A percentile compares a stretch with the other conserved stretches of the same genome.
Evolutionary conservation across 257 asterid genomes (phyloP).

Genomic region (Verbena officinalis): DNA sequence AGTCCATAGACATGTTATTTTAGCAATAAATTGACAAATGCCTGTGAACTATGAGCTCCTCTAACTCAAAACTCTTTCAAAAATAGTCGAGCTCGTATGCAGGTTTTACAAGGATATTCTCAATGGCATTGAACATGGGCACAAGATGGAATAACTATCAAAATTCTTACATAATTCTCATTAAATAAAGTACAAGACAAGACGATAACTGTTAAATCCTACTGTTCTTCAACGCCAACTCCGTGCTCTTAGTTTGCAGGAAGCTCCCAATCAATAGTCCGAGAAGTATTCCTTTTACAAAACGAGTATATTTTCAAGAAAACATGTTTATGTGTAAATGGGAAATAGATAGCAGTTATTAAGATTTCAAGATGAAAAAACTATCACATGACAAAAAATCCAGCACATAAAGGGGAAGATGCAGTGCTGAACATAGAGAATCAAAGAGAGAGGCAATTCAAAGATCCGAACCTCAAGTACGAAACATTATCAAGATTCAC

Average conservation of each 20-base stretch:
- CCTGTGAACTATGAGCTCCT: background rate
- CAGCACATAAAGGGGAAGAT: too few species aligned
- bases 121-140: too few species aligned
- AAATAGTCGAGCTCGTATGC: too few species aligned
- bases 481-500: too few species aligned
- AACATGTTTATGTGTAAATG: background rate
- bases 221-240: background rate
- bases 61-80: background rate
- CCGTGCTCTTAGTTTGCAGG: background rate
- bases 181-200: slow-evolving; percentile 1
- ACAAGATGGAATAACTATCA: too few species aligned
- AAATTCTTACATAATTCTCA: too few species aligned
- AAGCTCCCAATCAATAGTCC: background rate
- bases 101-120: too few species aligned
- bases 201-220: background rate
- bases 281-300: background rate
- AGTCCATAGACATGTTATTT: background rate
- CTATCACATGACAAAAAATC: too few species aligned
- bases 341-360: background rate
- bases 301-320: background rate
- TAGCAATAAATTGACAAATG: background rate
- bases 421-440: too few species aligned
- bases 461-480: too few species aligned
- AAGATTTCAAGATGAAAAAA: too few species aligned
- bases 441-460: too few species aligned